These are phyloP conservation scores for Fusarium cyanostomum DNA, from an alignment of 2,329 filamentous ascomycete species.

Conservation along the genomic window DNA sequence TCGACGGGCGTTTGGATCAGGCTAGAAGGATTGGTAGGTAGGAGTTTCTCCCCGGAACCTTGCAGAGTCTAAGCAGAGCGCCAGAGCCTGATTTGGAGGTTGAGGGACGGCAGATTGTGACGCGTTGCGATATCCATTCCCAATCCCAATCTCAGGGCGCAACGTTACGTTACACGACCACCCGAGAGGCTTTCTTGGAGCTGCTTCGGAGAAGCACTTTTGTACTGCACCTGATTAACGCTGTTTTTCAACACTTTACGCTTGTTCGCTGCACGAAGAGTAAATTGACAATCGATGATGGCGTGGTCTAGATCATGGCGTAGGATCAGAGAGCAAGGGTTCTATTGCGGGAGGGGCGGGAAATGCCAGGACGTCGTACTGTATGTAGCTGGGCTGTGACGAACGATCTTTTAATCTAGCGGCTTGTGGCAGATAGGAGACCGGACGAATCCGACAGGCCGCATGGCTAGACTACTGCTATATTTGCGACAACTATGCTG, in stretches of 20 bases:
- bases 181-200: constrained; percentile 9
- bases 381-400: constrained; percentile 13
- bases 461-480: constrained; percentile 29
- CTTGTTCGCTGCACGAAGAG: background rate
- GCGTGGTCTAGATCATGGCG: background rate
- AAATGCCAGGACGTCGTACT: constrained; percentile 22
- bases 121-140: constrained; percentile 9
- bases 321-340: constrained; percentile 1
- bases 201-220: constrained; percentile 3
- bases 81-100: constrained; percentile 17
- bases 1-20: background rate
- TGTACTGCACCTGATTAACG: constrained; percentile 1
- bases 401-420: background rate
- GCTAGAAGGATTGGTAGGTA: constrained; percentile 1
- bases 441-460: constrained; percentile 14
- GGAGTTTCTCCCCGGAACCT: background rate
- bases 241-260: no score
- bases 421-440: constrained; percentile 24
- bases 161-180: constrained; percentile 44
- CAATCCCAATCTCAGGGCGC: constrained; percentile 30
- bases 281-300: background rate
- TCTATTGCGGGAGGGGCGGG: constrained; percentile 8
- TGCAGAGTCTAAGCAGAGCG: background rate
- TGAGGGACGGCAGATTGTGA: background rate
- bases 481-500: constrained; percentile 35